These are phyloP conservation scores for Tulasnella calospora DNA, from an alignment of 768 basidiomycete genomes.

Conservation along the genomic window DNA sequence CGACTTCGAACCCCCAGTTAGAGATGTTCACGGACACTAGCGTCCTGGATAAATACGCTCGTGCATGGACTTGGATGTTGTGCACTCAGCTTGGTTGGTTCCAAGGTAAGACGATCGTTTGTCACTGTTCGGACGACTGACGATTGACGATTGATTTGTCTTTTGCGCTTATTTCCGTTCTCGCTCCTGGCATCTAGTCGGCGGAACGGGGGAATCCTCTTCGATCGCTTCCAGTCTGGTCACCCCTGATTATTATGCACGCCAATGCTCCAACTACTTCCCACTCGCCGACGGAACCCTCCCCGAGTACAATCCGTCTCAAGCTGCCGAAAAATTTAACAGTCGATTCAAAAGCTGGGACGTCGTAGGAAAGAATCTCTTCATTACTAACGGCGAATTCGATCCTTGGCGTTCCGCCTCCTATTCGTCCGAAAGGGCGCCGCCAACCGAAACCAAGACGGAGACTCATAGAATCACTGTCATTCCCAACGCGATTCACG, in stretches of 20 bases:
- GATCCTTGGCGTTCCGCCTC: slow-evolving; percentile 27
- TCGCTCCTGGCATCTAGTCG: background rate
- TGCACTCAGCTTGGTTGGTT: slow-evolving; percentile 19
- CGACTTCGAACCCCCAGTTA: background rate
- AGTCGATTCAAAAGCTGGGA: slow-evolving; percentile 23
- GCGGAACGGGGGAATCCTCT: background rate
- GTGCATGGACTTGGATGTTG: slow-evolving; percentile 6
- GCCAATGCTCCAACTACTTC: slow-evolving; percentile 23
- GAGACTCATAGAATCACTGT: background rate
- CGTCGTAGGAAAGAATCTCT: slow-evolving; percentile 12
- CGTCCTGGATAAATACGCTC: background rate
- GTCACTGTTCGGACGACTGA: background rate
- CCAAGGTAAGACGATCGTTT: background rate
- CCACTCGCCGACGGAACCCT: slow-evolving; percentile 4
- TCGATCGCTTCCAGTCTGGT: slow-evolving; percentile 16
- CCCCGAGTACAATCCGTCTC: background rate
- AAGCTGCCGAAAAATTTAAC: background rate
- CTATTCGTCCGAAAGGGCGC: slow-evolving; percentile 10
- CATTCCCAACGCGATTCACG: slow-evolving; percentile 1
- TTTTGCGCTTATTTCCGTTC: background rate
- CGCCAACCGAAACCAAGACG: background rate
- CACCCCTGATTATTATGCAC: background rate
- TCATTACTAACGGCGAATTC: slow-evolving; percentile 23
- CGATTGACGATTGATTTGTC: background rate
- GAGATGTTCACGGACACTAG: background rate